Evolutionary conservation across 345 rosid species (phyloP), one percentile per base, ranked within the genome.

Genomic region (Moricandia moricandioides): DNA sequence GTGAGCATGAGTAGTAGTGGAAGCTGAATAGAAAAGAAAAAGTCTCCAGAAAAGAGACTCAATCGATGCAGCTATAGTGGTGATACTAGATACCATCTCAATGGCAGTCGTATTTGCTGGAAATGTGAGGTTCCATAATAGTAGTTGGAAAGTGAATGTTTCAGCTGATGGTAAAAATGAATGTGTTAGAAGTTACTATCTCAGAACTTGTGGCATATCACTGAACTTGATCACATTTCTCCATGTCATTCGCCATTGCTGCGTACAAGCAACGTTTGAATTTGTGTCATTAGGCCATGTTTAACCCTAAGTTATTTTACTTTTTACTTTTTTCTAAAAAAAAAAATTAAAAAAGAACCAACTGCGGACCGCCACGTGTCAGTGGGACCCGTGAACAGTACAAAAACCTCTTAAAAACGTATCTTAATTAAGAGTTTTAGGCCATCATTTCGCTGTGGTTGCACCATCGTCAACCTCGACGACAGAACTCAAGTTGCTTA

Each of bases 401-500:
- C n/a, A n/a, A n/a, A n/a, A n/a, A n/a, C n/a, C n/a, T n/a, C n/a
- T n/a, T n/a, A n/a, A n/a, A n/a, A n/a, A n/a, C n/a, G n/a, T n/a
- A n/a, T n/a, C n/a, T n/a, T n/a, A n/a, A n/a, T n/a, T n/a, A n/a
- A n/a, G n/a, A n/a, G n/a, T n/a, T n/a, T n/a, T n/a, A n/a, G n/a
- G n/a, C n/a, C n/a, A n/a, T n/a, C n/a, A n/a, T n/a, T n/a, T n/a
- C n/a, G n/a, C n/a, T n/a, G n/a, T n/a, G n/a, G n/a, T n/a, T n/a
- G n/a, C n/a, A 87, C 84, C 73, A 85, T 93, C 60, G 24, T 8
- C 40, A 80, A 74, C 77, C 91, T 93, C 8, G 98, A 90, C n/a
- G 98, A 93, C 16, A 85, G 98, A 85, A 92, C 97, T 63, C 99
- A 95, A 85, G 97, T 95, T 13, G 99, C 97, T 10, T 95, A 89